Evolutionary conservation across 495 filamentous ascomycete species (phyloP), one percentile per base, ranked within the genome.

Genomic region (Penicillium macrosclerotiorum): DNA sequence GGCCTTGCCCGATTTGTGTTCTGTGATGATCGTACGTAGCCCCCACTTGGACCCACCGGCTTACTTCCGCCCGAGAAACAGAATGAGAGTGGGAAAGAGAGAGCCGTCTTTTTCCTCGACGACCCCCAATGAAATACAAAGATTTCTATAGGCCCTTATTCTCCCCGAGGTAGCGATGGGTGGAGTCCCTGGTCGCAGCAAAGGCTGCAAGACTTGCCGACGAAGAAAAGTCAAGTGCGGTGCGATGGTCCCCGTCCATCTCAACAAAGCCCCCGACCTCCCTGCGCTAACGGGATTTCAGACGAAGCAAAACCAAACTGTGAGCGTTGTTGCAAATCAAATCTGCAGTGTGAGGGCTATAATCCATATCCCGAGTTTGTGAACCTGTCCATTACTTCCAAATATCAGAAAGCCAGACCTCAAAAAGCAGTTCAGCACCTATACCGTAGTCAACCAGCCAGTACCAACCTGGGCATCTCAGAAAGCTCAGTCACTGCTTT

Each of bases 181-280:
- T n/a, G n/a, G n/a, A n/a, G n/a, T n/a, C n/a, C n/a, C n/a, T n/a
- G n/a, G n/a, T n/a, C n/a, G n/a, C n/a, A n/a, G n/a, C n/a, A n/a
- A 27, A 27, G 5, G 52, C 20, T 62, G 59, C 35, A 58, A 48
- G 27, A 62, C 55, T n/a, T 62, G 59, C 29, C 55, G 49, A 7
- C 47, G 49, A 12, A 49, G 59, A 30, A 59, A 49, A 51, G 51
- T 59, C 3, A 59, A 62, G 44, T 58, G 56, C 43, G 54, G 55
- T 61, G 19, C 30, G 42, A 26, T 20, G 5, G 20, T 27, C 3
- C 13, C 16, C n/a, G 1, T 40, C 19, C 3, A 8, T 0, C 20
- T 12, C 23, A 4, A 16, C 7, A 1, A 1, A 5, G 3, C 16
- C n/a, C n/a, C 5, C 19, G 9, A 31, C 5, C 20, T 3, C n/a